These are phyloP conservation scores for Lupinus albus DNA, from an alignment of 306 rosid genomes.

Conservation along the genomic window DNA sequence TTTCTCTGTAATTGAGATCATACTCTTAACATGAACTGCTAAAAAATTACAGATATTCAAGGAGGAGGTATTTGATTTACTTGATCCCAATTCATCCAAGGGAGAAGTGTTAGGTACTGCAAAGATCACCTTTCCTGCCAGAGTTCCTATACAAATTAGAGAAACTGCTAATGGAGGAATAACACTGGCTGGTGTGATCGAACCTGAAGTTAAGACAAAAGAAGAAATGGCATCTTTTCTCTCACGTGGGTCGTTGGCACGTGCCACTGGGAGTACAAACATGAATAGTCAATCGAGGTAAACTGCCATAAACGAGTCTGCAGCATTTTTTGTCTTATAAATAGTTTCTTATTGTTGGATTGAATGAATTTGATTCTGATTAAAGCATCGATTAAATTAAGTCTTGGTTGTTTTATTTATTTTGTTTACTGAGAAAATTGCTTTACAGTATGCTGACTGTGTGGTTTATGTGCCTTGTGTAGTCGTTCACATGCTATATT, in stretches of 20 bases:
- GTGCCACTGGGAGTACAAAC: conserved; percentile 96
- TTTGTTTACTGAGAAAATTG: conserved; percentile 34
- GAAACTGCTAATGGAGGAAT: conserved; percentile 92
- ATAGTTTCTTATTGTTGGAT: background rate
- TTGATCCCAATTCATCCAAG: conserved; percentile 64
- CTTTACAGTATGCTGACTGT: conserved; percentile 16
- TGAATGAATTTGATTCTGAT: conserved; percentile 1
- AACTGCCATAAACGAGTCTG: background rate
- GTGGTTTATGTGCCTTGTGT: conserved; percentile 30
- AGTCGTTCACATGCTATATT: conserved; percentile 99
- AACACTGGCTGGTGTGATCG: conserved; percentile 93
- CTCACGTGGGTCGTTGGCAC: conserved; percentile 76
- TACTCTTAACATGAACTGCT: conserved; percentile 14
- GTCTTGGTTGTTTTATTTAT: background rate
- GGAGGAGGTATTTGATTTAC: conserved; percentile 93
- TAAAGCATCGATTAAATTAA: background rate
- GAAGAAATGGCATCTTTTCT: conserved; percentile 93
- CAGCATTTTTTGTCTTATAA: background rate
- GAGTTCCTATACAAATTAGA: conserved; percentile 90
- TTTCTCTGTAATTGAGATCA: background rate
- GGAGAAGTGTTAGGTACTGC: conserved; percentile 50
- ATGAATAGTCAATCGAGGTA: conserved; percentile 99
- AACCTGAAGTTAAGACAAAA: conserved; percentile 81
- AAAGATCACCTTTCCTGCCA: conserved; percentile 57
- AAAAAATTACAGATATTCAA: conserved; percentile 73